Evolutionary conservation across 441 rosid species (phyloP), one percentile per base, ranked within the genome.

Genomic region (Pelargonium fulgidum): DNA sequence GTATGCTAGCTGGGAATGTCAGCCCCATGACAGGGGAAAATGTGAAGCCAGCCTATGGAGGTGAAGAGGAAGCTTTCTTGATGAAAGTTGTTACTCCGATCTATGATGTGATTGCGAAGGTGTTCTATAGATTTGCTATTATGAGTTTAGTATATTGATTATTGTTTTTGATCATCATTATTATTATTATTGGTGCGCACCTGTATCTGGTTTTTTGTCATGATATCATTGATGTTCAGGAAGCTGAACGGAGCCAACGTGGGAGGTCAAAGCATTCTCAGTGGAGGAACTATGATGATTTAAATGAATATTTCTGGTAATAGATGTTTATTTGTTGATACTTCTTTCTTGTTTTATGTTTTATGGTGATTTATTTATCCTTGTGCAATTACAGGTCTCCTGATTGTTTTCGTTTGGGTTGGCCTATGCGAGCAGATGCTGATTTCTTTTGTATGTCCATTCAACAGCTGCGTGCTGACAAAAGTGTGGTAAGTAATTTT

Each of bases 341-440:
- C 33, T 62, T 26, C 8, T 29, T 13, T 7, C 13, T 62, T 12
- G 65, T 10, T 26, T 29, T 29, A 26, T 1, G 12, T 22, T 24
- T 24, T 22, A 11, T 61, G 36, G 64, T 61, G 39, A 62, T 62
- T 62, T 29, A 62, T 12, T 26, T 62, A 10, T 29, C 33, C 44
- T 62, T 26, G 42, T 29, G 19, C 65, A 62, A 62, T 29, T 78
- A 48, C 78, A 95, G 99, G 99, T 95, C 97, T 1, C 87, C 85
- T 63, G 95, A 89, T 82, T 95, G 99, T 81, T 95, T 95, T 75
- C 93, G 96, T 20, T 69, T 95, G 76, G 96, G 99, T 70, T 95
- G 99, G 99, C 99, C 99, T 44, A 92, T 95, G 99, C 91, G 96
- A 67, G 87, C 86, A 20, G 96, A 84, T 88, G 98, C 98, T 75